Percentiles rank a stretch among this genome's conserved stretches.
Conservation (phyloP, 2,329 filamentous ascomycete species). For the Aspergillus brunneoviolaceus region DNA sequence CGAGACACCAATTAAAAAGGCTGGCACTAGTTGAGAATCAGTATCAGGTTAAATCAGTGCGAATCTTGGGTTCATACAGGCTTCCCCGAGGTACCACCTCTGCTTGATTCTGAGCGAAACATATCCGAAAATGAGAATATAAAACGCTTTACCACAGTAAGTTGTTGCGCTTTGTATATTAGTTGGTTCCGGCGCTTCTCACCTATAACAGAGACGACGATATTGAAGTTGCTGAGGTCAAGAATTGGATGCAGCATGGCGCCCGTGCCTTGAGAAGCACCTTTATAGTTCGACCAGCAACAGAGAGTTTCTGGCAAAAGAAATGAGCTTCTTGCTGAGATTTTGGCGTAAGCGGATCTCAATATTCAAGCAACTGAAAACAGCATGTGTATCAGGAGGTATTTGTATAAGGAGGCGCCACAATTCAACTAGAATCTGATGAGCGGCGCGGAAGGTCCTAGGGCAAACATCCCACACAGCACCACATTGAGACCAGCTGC, state of each 20-base stretch:
- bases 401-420: neutral
- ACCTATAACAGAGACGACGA: conserved; percentile 36
- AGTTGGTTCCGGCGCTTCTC: conserved; percentile 8
- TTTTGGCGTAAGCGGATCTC: neutral
- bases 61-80: conserved; percentile 27
- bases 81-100: conserved; percentile 42
- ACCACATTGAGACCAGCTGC: neutral
- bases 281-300: neutral
- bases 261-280: conserved; percentile 4
- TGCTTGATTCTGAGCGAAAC: conserved; percentile 40
- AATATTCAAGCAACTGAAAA: neutral
- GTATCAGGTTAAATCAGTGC: neutral
- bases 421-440: neutral
- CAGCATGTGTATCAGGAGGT: neutral
- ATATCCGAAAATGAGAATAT: conserved; percentile 34
- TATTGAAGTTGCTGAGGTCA: conserved; percentile 36
- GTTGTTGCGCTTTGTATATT: neutral
- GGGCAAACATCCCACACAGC: neutral
- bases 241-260: conserved; percentile 37
- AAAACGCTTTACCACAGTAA: conserved; percentile 26
- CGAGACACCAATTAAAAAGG: conserved; percentile 54
- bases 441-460: neutral
- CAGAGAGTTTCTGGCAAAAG: neutral
- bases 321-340: neutral
- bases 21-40: conserved; percentile 48